These are phyloP conservation scores for Fusarium sp. DNA, from an alignment of 2,329 filamentous ascomycete species.

Conservation along the genomic window DNA sequence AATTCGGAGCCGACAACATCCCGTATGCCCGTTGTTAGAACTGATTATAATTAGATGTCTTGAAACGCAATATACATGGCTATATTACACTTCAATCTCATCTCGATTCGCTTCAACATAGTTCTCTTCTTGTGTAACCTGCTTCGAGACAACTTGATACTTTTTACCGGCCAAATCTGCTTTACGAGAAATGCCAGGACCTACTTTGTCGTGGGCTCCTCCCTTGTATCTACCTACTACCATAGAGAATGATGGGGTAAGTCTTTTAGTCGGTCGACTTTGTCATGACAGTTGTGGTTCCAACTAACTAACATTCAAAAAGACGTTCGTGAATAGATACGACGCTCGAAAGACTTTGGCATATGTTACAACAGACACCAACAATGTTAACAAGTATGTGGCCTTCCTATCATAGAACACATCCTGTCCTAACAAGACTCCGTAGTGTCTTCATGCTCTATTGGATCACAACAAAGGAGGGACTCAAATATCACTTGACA, in stretches of 20 bases:
- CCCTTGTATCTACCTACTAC: neutral
- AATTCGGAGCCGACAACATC: neutral
- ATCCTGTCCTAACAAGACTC: neutral
- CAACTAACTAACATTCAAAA: neutral
- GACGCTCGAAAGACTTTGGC: neutral
- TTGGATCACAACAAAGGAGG: neutral
- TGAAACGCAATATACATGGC: neutral
- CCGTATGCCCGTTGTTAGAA: neutral
- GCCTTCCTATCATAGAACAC: neutral
- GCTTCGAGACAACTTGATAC: neutral
- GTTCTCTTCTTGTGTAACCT: neutral
- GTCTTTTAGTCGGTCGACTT: neutral
- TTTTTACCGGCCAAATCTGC: rapidly evolving
- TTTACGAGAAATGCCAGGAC: neutral
- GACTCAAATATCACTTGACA: neutral
- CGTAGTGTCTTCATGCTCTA: neutral
- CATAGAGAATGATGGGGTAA: neutral
- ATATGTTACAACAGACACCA: neutral
- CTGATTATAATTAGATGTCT: neutral
- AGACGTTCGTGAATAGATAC: neutral
- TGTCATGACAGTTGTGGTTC: neutral
- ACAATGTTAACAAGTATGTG: neutral
- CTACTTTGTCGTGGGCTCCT: neutral
- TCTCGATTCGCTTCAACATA: neutral
- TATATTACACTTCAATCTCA: no score